Evolutionary conservation across 768 basidiomycete genomes (phyloP), one percentile per base, ranked within the genome.

Genomic region (Russula abietina): DNA sequence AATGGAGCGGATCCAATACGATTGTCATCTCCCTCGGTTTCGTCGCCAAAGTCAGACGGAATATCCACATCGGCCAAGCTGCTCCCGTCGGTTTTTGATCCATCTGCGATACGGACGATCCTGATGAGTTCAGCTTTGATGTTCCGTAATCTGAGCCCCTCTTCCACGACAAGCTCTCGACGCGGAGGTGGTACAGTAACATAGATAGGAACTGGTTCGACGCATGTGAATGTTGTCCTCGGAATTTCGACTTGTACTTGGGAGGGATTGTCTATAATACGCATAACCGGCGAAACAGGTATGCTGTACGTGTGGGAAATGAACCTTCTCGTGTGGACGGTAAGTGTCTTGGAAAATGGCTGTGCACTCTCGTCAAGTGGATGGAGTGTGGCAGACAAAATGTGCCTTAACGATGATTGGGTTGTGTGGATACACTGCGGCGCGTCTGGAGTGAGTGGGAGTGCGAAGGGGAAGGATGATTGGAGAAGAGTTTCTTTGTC

Each of bases 341-440:
- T 74, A 16, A 88, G 75, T 54, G 80, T 80, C 71, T 84, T 86
- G 55, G 80, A 79, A 49, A 87, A 67, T 11, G 74, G 71, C 24
- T 74, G 71, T 17, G 70, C 60, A 11, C 73, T 68, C 6, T 72
- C 69, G 62, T 83, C 78, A 16, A 72, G 65, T 0, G 73, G 66
- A 69, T 85, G 77, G 26, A 95, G 74, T 1, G 80, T 82, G 38
- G 88, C 92, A 14, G 81, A 84, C 50, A 95, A 77, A 17, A 79
- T 77, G 71, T 95, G 88, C 16, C 79, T 79, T 57, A 95, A 77
- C 0, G 85, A 83, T 2, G 92, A 93, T 65, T 82, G 82, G 17
- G 85, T 78, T 4, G 91, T 89, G 68, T 86, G 84, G 33, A 93
- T 78, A 45, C 89, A 90, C 71, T 93, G 89, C 0, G 93, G 93